Base-by-base conservation (phyloP, 441 rosid species). In the Populus hybrid region DNA sequence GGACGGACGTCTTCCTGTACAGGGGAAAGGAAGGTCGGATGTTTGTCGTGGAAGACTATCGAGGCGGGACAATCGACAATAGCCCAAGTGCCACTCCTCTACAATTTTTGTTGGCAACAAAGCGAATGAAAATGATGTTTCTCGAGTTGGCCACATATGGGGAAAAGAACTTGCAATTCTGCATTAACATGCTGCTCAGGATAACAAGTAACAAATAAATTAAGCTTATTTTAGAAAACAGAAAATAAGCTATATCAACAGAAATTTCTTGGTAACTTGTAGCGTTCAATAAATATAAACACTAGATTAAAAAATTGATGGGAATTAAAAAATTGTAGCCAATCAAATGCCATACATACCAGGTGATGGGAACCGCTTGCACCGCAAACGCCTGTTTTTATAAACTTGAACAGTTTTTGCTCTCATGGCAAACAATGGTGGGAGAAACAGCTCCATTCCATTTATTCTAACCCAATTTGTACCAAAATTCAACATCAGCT, bases 361-460 rank as follows among this genome's bases (percentile, higher is more conserved):
- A 95, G 87, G 36, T 87, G 88, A 78, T 93, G 94, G 61, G 92
- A 90, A 67, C 97, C 97, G 76, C 89, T 93, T 18, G 93, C 84
- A 76, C 92, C 87, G 38, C 93, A 85, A 75, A 85, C 87, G 63
- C 93, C 94, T 2, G 87, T 75, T 40, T 91, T 78, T 40, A 95
- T 77, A n/a, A 2, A 87, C 87, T 80, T 93, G 98, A 76, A 95
- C 84, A 19, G 92, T 90, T 80, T 88, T 93, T 8, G 96, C 98
- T 79, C 93, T n/a, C n/a, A n/a, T 84, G 50, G 98, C 89, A n/a
- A 68, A 95, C 95, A 24, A 95, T 86, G n/a, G 98, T 89, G 67
- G 97, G n/a, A n/a, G 91, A 82, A 95, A 95, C 82, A 95, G 82
- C 50, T 95, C 98, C 80, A 86, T n/a, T 85, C 99, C 99, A 95